These are phyloP conservation scores for Scheffersomyces cryptocercus DNA, from an alignment of 1,139 yeast species.

Conservation along the genomic window DNA sequence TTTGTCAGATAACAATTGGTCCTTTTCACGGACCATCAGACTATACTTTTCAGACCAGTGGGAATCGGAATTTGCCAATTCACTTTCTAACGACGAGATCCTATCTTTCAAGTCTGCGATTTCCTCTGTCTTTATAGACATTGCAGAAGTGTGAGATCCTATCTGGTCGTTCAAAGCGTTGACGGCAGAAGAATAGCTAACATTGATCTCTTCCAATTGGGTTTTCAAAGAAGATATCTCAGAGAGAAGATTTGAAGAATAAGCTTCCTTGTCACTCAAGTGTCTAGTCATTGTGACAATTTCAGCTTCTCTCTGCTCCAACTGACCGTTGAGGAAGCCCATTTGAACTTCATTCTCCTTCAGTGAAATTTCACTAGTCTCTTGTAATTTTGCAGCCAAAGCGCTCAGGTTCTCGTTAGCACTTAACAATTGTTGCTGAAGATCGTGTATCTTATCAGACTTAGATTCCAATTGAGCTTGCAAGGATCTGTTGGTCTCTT, in stretches of 20 bases:
- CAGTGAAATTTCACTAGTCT: neutral
- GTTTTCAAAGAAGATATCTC: neutral
- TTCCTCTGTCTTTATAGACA: conserved; percentile 8
- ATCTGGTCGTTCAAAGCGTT: neutral
- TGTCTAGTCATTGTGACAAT: neutral
- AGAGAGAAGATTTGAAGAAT: neutral
- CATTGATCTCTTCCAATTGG: neutral
- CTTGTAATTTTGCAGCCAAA: neutral
- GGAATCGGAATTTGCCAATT: conserved; percentile 8
- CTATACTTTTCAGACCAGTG: conserved; percentile 10
- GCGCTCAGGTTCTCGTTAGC: no score
- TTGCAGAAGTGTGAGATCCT: conserved; percentile 3
- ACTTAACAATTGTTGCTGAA: no score
- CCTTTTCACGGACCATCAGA: conserved; percentile 6
- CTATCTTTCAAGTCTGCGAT: conserved; percentile 1
- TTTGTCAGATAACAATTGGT: conserved; percentile 5
- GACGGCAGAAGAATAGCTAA: neutral
- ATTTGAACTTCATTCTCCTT: neutral
- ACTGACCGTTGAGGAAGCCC: neutral
- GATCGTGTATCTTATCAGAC: no score
- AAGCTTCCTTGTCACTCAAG: neutral
- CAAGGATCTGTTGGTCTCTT: no score
- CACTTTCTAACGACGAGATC: neutral
- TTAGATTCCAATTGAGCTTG: no score
- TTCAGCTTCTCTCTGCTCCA: neutral